Evolutionary conservation across 108 stramenopile species (phyloP).

Genomic region (Nitzschia sp.): DNA sequence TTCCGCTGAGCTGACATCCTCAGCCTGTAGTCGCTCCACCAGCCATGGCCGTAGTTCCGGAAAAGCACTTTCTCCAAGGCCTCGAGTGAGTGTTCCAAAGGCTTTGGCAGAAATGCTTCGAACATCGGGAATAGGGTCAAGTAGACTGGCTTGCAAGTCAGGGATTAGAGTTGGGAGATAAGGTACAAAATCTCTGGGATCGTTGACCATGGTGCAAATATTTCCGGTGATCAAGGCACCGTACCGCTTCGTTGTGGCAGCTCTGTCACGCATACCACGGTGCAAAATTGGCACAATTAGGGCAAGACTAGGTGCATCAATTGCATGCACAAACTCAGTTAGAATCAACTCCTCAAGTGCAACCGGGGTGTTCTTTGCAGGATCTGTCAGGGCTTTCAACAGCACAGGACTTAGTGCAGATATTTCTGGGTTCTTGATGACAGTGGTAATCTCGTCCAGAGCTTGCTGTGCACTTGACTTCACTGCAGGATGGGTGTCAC

Average conservation of each 20-base stretch:
- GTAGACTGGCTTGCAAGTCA: conserved; percentile 82
- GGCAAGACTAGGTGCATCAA: conserved; percentile 98
- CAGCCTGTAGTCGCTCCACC: conserved; percentile 77
- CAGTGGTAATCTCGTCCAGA: conserved; percentile 92
- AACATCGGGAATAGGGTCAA: conserved; percentile 98
- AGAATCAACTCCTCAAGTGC: conserved; percentile 85
- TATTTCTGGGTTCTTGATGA: conserved; percentile 97
- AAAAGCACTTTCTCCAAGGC: conserved; percentile 89
- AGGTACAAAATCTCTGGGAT: conserved; percentile 91
- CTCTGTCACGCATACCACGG: conserved; percentile 92
- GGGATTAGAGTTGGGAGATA: conserved; percentile 92
- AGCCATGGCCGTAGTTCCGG: conserved; percentile 95
- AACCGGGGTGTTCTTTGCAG: conserved; percentile 64
- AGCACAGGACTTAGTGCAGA: conserved; percentile 69
- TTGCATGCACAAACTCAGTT: conserved; percentile 95
- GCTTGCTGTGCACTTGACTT: conserved; percentile 87
- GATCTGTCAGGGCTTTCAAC: conserved; percentile 91
- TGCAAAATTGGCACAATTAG: conserved; percentile 96
- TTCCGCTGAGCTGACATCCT: conserved; percentile 84
- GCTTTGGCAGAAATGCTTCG: conserved; percentile 91
- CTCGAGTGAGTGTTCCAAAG: conserved; percentile 87
- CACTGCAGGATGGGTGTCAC: conserved; percentile 97
- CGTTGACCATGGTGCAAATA: conserved; percentile 96
- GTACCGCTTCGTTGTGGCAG: conserved; percentile 91
- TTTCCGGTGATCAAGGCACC: conserved; percentile 97